Conservation (phyloP, 2,329 filamentous ascomycete species). For the Fusarium tupiense region DNA sequence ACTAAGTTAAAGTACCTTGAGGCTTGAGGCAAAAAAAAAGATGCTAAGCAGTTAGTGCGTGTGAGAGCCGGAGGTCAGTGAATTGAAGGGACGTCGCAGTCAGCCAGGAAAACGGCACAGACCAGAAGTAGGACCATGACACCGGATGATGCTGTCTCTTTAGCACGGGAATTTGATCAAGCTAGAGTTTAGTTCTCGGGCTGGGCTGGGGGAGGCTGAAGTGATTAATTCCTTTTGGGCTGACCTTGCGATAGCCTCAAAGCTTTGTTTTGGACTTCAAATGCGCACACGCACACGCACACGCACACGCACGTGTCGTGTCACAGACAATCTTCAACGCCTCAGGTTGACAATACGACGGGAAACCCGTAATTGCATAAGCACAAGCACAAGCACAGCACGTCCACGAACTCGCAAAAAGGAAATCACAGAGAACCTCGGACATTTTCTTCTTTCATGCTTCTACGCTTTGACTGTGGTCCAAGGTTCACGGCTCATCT, state of each 20-base stretch:
- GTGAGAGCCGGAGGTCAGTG: not conserved
- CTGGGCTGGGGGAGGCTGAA: slow-evolving; percentile 10
- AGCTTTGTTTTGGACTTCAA: not conserved
- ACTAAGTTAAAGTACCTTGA: not conserved
- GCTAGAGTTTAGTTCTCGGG: not conserved
- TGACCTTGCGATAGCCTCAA: slow-evolving; percentile 30
- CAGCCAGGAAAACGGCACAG: slow-evolving; percentile 15
- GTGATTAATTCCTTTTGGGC: not conserved
- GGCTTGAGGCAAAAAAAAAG: not conserved
- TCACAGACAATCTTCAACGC: slow-evolving; percentile 8
- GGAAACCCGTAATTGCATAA: slow-evolving; percentile 19
- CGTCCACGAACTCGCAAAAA: not conserved
- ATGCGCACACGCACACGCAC: not conserved
- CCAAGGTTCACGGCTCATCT: not conserved
- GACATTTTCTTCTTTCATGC: slow-evolving; percentile 11
- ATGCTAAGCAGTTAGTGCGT: not conserved
- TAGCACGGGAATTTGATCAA: not conserved
- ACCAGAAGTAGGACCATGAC: slow-evolving; percentile 4
- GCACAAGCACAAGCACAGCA: not conserved
- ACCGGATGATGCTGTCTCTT: not conserved
- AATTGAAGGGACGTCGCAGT: not conserved
- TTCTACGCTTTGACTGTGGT: slow-evolving; percentile 13
- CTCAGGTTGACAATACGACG: not conserved
- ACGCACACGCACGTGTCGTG: not conserved
- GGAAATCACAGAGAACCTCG: not conserved